Evolutionary conservation across 202 grass and related monocot genomes (phyloP).

Genomic region (Carex arenaria): DNA sequence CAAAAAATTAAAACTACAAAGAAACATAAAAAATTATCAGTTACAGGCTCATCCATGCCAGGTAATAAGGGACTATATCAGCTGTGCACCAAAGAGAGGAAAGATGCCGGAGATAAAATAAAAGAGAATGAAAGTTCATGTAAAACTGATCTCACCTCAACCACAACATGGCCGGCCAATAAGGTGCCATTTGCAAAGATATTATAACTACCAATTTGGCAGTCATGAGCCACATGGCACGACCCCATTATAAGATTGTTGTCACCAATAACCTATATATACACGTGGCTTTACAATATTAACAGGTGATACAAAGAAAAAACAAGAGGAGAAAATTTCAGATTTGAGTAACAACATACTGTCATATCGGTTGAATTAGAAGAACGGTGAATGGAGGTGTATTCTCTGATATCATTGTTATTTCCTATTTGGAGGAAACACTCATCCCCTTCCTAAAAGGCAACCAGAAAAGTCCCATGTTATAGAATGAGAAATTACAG

Average conservation of each 20-base stretch:
- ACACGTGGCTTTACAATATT: constrained; percentile 17
- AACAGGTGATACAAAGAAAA: background rate
- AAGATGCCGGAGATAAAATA: background rate
- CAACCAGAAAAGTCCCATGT: background rate
- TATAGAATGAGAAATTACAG: background rate
- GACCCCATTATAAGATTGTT: constrained; percentile 92
- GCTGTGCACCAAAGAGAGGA: background rate
- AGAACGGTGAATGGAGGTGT: constrained; percentile 82
- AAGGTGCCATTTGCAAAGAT: constrained; percentile 95
- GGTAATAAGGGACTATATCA: background rate
- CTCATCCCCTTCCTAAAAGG: constrained; percentile 56
- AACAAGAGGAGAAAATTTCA: constrained; percentile 22
- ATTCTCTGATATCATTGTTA: constrained; percentile 93
- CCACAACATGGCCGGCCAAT: constrained; percentile 74
- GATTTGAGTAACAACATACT: constrained; percentile 37
- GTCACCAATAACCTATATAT: constrained; percentile 83
- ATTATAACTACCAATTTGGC: constrained; percentile 82
- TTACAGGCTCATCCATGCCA: background rate
- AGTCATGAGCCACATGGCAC: constrained; percentile 96
- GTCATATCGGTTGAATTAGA: constrained; percentile 68
- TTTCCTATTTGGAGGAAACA: constrained; percentile 74
- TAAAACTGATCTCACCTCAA: constrained; percentile 58
- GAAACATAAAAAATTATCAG: background rate
- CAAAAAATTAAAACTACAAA: background rate
- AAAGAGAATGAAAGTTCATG: constrained; percentile 10